Conservation (phyloP, 441 rosid species). For the Adansonia rubrostipa region DNA sequence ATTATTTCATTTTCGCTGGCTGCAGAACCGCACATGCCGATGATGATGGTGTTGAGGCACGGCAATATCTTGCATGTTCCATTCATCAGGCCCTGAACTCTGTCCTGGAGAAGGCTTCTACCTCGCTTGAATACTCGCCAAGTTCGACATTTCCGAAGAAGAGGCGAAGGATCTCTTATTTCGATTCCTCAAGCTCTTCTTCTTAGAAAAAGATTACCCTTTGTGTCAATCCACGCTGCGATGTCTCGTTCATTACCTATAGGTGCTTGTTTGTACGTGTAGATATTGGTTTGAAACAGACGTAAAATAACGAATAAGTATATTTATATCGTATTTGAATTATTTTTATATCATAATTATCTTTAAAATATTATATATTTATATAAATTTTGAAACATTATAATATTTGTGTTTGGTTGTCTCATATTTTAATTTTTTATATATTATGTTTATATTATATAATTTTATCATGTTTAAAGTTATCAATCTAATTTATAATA, state of each 20-base stretch:
- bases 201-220: conserved; percentile 39
- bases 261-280: not conserved
- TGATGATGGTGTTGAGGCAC: conserved; percentile 28
- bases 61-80: conserved; percentile 31
- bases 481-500: too few species aligned
- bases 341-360: too few species aligned
- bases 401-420: too few species aligned
- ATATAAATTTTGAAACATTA: too few species aligned
- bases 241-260: not conserved
- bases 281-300: conserved; percentile 8
- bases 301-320: too few species aligned
- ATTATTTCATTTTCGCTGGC: conserved; percentile 40
- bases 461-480: too few species aligned
- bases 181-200: conserved; percentile 54
- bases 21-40: conserved; percentile 22
- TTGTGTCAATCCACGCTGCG: conserved; percentile 16
- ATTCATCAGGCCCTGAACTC: conserved; percentile 49
- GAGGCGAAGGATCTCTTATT: conserved; percentile 48
- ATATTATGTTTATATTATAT: too few species aligned
- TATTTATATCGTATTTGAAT: too few species aligned
- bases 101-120: conserved; percentile 50
- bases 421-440: too few species aligned
- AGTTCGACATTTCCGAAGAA: conserved; percentile 49
- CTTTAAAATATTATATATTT: too few species aligned
- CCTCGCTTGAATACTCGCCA: conserved; percentile 47